Conservation (phyloP, 805 yeast genomes). For the Lachancea kluyveri region DNA sequence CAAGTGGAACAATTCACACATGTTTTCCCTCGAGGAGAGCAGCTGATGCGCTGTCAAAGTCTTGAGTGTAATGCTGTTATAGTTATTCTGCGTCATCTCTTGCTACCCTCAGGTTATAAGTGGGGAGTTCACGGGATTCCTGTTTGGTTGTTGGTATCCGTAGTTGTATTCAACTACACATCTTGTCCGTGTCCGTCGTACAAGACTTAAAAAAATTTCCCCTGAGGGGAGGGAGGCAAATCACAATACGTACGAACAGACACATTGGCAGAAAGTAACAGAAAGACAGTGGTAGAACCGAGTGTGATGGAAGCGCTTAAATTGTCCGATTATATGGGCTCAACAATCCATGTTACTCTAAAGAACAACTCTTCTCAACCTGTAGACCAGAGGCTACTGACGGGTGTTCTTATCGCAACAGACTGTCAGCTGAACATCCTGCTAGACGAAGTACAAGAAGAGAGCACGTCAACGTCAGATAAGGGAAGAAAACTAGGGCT, state of each 20-base stretch:
- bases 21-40: constrained; percentile 23
- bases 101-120: neutral
- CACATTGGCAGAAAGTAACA: neutral
- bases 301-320: constrained; percentile 12
- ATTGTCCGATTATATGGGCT: constrained; percentile 25
- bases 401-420: constrained; percentile 37
- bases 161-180: no score
- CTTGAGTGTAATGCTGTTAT: constrained; percentile 24
- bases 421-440: constrained; percentile 40
- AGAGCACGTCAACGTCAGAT: constrained; percentile 14
- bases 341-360: constrained; percentile 32
- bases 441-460: constrained; percentile 35
- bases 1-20: constrained; percentile 26
- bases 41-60: constrained; percentile 28
- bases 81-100: constrained; percentile 4
- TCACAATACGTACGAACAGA: neutral
- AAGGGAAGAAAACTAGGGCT: constrained; percentile 40
- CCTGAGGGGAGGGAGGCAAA: no score
- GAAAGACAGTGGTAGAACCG: neutral
- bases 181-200: no score
- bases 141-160: no score
- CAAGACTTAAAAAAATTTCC: neutral
- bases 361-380: constrained; percentile 20
- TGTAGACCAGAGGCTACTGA: constrained; percentile 32
- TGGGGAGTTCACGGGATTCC: no score